Percentiles rank a stretch among this genome's conserved stretches.
phyloP scores from a whole-genome alignment of 208 protist genomes.

The Angomonas ambiguus region DNA sequence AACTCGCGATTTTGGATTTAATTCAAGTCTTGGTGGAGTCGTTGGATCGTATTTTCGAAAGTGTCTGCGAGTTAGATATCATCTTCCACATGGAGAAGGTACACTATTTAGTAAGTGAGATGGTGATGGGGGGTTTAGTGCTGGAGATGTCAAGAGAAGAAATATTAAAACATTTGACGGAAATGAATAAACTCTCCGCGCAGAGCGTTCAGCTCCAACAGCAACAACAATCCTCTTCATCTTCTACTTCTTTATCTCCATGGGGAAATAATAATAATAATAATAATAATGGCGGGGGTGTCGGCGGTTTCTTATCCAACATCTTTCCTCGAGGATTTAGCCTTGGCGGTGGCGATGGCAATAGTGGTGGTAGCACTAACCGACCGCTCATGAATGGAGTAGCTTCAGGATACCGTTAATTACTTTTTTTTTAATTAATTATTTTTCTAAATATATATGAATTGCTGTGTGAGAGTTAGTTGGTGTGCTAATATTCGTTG shows the following conservation, averaged over 20 bases:
- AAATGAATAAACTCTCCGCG: constrained; percentile 50
- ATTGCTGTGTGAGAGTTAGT: neutral
- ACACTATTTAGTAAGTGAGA: constrained; percentile 96
- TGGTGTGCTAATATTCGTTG: neutral
- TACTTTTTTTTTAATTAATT: no score
- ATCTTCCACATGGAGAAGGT: constrained; percentile 98
- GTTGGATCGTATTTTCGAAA: constrained; percentile 97
- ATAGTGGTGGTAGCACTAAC: neutral
- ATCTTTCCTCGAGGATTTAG: neutral
- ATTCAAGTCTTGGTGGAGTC: constrained; percentile 98
- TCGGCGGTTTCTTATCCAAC: neutral
- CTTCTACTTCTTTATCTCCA: neutral
- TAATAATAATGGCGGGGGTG: neutral
- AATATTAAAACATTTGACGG: constrained; percentile 67
- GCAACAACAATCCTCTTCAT: no score
- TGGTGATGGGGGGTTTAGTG: constrained; percentile 98
- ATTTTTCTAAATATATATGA: no score
- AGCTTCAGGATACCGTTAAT: neutral
- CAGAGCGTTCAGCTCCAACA: neutral
- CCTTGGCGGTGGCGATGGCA: neutral
- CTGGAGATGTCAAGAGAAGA: constrained; percentile 94
- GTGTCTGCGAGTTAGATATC: constrained; percentile 98
- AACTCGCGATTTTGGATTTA: constrained; percentile 97
- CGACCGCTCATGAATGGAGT: neutral
- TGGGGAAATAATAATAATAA: neutral